A percentile compares a stretch with the other conserved stretches of the same genome.
These are phyloP conservation scores for Daphne laureola DNA, from an alignment of 441 rosid species.

Conservation along the genomic window DNA sequence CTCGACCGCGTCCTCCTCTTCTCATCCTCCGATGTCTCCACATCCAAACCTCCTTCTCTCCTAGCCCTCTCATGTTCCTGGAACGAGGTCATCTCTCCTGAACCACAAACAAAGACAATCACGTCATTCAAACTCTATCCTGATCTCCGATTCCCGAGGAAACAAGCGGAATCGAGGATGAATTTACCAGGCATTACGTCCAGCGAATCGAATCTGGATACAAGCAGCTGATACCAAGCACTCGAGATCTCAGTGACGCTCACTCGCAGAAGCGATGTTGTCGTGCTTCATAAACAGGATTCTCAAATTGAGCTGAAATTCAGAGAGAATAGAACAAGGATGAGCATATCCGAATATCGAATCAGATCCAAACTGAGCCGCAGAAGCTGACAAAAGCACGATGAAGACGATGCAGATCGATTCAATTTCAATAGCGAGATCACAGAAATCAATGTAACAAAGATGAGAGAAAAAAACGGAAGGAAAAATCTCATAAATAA, in stretches of 20 bases:
- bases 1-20: slow-evolving; percentile 42
- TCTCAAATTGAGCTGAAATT: slow-evolving; percentile 12
- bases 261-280: neutral
- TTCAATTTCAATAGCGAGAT: slow-evolving; percentile 1
- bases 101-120: slow-evolving; percentile 1
- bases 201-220: slow-evolving; percentile 8
- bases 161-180: neutral
- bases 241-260: slow-evolving; percentile 13
- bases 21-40: slow-evolving; percentile 65
- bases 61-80: slow-evolving; percentile 39
- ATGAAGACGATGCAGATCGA: neutral
- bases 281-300: neutral
- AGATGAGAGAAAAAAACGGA: neutral
- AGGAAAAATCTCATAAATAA: slow-evolving; percentile 1
- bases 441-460: neutral
- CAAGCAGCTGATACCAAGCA: slow-evolving; percentile 16
- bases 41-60: slow-evolving; percentile 23
- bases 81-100: slow-evolving; percentile 35
- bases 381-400: no score
- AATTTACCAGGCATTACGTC: slow-evolving; percentile 35
- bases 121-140: neutral
- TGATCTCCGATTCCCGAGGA: neutral
- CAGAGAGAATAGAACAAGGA: neutral
- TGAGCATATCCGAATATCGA: neutral
- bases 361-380: slow-evolving; percentile 5